Percentiles rank a stretch among this genome's conserved stretches.
Conservation (phyloP, 106 monocot genomes). For the Ottelia alismoides region DNA sequence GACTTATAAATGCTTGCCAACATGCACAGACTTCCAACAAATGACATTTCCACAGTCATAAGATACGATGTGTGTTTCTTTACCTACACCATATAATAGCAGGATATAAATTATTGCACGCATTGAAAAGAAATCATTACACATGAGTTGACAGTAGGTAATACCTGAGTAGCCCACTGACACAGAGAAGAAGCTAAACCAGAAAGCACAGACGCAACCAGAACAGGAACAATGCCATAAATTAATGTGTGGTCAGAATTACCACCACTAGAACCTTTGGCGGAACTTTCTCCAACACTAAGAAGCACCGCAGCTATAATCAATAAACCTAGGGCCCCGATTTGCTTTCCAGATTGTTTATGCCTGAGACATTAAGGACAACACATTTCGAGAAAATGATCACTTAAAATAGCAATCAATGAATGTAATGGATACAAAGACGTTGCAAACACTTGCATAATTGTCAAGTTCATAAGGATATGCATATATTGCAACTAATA, state of each 20-base stretch:
- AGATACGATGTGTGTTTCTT: slow-evolving; percentile 92
- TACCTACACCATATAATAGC: slow-evolving; percentile 34
- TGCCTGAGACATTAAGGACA: slow-evolving; percentile 37
- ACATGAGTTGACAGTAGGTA: not conserved
- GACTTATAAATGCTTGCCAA: slow-evolving; percentile 74
- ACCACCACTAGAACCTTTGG: slow-evolving; percentile 34
- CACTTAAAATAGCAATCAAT: not conserved
- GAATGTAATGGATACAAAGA: no score
- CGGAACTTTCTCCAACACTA: slow-evolving; percentile 80
- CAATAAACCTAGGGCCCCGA: slow-evolving; percentile 65
- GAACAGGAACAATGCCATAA: slow-evolving; percentile 85
- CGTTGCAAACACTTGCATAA: no score
- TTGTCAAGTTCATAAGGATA: no score
- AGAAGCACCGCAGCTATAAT: slow-evolving; percentile 80
- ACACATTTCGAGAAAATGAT: not conserved
- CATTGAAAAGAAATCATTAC: not conserved
- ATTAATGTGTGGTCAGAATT: slow-evolving; percentile 45
- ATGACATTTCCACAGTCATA: slow-evolving; percentile 98
- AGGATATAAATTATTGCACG: not conserved
- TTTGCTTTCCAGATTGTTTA: slow-evolving; percentile 72
- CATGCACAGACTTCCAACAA: slow-evolving; percentile 80
- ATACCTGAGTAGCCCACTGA: slow-evolving; percentile 98
- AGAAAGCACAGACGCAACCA: slow-evolving; percentile 93
- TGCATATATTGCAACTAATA: no score
- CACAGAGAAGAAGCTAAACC: slow-evolving; percentile 91